Conservation (phyloP, 1,139 yeast species). For the Saccharomycopsis hybrid region DNA sequence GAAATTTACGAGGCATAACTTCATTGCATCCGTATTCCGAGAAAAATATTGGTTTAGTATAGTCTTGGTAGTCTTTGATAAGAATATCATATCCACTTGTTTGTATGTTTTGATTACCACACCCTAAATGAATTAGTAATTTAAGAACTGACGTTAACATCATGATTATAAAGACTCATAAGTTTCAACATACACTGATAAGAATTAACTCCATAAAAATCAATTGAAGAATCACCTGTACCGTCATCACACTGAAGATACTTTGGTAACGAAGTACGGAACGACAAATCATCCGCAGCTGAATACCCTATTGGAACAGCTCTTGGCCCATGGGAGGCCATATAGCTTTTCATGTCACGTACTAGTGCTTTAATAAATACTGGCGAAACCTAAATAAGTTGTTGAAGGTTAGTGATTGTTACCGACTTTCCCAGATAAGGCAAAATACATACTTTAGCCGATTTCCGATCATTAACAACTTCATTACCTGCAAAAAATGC, state of each 20-base stretch:
- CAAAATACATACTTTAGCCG: conserved; percentile 43
- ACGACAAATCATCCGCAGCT: conserved; percentile 85
- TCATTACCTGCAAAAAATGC: conserved; percentile 97
- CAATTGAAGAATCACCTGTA: conserved; percentile 55
- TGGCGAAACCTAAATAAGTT: conserved; percentile 41
- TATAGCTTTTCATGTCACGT: conserved; percentile 73
- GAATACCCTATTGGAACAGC: conserved; percentile 88
- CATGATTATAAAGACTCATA: neutral
- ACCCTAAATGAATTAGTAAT: conserved; percentile 40
- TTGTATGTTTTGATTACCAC: conserved; percentile 80
- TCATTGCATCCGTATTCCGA: conserved; percentile 94
- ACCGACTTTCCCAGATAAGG: neutral
- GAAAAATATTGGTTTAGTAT: conserved; percentile 72
- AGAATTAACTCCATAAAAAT: conserved; percentile 91
- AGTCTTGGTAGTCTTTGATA: conserved; percentile 63
- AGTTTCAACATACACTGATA: conserved; percentile 49
- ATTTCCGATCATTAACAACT: conserved; percentile 69
- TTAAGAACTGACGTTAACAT: neutral
- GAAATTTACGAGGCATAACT: conserved; percentile 71
- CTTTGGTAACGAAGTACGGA: conserved; percentile 67
- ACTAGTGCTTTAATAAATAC: conserved; percentile 70
- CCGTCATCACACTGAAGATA: conserved; percentile 74
- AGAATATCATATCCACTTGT: conserved; percentile 77
- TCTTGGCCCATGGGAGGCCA: conserved; percentile 52
- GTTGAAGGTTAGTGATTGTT: no score